These are phyloP conservation scores for Rhizoclosmatium globosum DNA, from an alignment of 192 early-diverging fungal genomes.

Conservation along the genomic window DNA sequence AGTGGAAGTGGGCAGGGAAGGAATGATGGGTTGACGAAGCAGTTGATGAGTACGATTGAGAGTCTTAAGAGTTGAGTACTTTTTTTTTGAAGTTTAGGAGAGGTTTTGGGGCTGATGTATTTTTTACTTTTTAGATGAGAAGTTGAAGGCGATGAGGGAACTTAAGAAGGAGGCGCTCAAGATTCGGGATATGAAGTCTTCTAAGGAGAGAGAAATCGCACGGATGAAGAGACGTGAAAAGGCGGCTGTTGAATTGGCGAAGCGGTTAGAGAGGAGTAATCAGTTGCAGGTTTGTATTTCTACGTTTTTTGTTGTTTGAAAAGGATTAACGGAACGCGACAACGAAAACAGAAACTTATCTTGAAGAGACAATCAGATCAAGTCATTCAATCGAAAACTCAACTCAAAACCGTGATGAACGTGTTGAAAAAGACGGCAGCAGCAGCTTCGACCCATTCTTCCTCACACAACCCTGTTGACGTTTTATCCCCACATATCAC, in stretches of 20 bases:
- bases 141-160: slow-evolving; percentile 77
- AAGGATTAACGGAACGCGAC: neutral
- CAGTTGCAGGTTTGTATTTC: slow-evolving; percentile 40
- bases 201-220: slow-evolving; percentile 62
- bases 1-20: slow-evolving; percentile 32
- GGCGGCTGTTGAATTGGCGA: slow-evolving; percentile 49
- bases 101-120: too few species aligned
- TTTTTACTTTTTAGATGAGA: slow-evolving; percentile 71
- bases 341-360: slow-evolving; percentile 53
- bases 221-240: slow-evolving; percentile 47
- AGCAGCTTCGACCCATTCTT: neutral
- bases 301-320: neutral
- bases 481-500: neutral
- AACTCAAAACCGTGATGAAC: slow-evolving; percentile 39
- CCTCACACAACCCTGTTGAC: neutral
- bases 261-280: slow-evolving; percentile 50
- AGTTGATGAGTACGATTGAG: slow-evolving; percentile 72
- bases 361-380: slow-evolving; percentile 69
- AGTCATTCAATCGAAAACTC: slow-evolving; percentile 43
- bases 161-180: slow-evolving; percentile 73
- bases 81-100: too few species aligned
- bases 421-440: slow-evolving; percentile 20
- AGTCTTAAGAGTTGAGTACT: slow-evolving; percentile 61
- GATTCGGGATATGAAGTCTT: slow-evolving; percentile 66
- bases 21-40: slow-evolving; percentile 67